Conservation (phyloP, 768 basidiomycete species). For the Panellus pusillus region DNA sequence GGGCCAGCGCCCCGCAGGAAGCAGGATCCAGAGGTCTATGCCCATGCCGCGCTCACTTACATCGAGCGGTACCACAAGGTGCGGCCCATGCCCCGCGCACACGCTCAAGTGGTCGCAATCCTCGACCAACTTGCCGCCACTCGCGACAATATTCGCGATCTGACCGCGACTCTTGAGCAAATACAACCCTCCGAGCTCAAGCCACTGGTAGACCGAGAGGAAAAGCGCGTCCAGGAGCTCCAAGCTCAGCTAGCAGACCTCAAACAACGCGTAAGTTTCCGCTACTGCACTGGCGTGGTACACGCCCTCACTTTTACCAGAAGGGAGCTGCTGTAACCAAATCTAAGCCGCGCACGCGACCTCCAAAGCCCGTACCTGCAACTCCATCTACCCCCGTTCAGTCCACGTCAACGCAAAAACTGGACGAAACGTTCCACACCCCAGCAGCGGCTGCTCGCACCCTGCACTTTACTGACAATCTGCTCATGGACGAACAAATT, state of each 20-base stretch:
- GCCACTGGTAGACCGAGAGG: constrained; percentile 41
- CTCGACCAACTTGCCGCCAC: constrained; percentile 39
- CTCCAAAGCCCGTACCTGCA: background rate
- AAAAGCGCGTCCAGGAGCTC: constrained; percentile 38
- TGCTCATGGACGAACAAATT: constrained; percentile 61
- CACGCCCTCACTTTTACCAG: constrained; percentile 6
- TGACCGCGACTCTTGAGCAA: constrained; percentile 32
- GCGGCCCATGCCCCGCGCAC: constrained; percentile 53
- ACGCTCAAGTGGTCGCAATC: constrained; percentile 43
- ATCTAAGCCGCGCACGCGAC: constrained; percentile 6
- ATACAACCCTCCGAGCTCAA: constrained; percentile 31
- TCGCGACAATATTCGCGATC: constrained; percentile 37
- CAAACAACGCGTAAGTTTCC: constrained; percentile 37
- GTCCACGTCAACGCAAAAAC: constrained; percentile 31
- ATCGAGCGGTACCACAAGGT: constrained; percentile 64
- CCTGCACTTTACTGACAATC: constrained; percentile 62
- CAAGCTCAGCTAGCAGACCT: constrained; percentile 40
- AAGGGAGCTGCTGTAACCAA: constrained; percentile 10
- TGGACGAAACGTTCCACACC: constrained; percentile 66
- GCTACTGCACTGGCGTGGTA: background rate
- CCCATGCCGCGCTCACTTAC: constrained; percentile 72
- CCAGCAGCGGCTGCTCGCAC: constrained; percentile 55
- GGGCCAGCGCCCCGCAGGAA: constrained; percentile 71
- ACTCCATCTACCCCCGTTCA: constrained; percentile 11
- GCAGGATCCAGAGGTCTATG: constrained; percentile 72